Evolutionary conservation across 345 rosid genomes (phyloP), one percentile per base, ranked within the genome.

Genomic region (Eucalyptus victrix): DNA sequence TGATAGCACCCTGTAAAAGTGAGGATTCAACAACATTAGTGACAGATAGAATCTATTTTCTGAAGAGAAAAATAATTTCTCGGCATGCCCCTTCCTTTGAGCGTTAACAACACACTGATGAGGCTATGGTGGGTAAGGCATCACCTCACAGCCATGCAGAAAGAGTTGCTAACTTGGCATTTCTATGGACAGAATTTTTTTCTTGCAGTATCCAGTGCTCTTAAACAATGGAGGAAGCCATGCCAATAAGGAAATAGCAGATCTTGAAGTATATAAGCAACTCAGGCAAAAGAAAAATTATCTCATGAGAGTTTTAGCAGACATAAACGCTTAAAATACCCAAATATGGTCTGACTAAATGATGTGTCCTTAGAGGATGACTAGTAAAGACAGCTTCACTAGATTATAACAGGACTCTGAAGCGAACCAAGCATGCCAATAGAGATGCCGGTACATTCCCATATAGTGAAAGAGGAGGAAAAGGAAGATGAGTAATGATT

Each of bases 1-100:
- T 98, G 85, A 98, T 97, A 49, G 99, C 99, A 90, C 99, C 99
- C 99, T 98, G 94, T 11, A 88, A 87, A 86, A 54, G 85, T 42
- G 47, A 86, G 45, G 87, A 60, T 37, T 21, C 42, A 81, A 12
- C 13, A 15, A 53, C 56, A 7, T 32, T 24, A 65, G 81, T 14
- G 62, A 32, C 65, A 37, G 15, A 49, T 17, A 54, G 51, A 30
- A 87, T 54, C 32, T 28, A 87, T 60, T 37, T 56, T n/a, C 12
- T 42, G 28, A 24, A 32, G 28, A 65, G n/a, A 56, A 30, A 86
- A 28, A 21, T 13, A 80, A 49, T 24, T 28, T 81, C 42, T 10
- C 15, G 6, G 17, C 53, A 21, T 50, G 44, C 40, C 54, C 62
- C 5, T 37, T 88, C 44, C 5, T 40, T 58, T 49, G 65, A 87